Base-by-base conservation (phyloP, 805 yeast genomes). In the Yarrowia sp. region DNA sequence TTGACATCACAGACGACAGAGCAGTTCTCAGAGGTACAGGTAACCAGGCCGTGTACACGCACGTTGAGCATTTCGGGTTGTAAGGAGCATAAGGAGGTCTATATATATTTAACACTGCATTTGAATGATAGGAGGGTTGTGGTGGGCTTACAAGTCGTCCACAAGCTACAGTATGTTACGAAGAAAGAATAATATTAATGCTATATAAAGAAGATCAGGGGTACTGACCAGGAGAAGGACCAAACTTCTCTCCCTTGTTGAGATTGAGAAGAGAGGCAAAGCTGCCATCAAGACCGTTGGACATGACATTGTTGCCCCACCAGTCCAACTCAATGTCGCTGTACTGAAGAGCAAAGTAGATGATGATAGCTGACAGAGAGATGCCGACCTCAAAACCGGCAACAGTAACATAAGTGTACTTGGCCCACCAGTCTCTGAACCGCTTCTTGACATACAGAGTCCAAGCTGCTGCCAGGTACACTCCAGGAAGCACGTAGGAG, bases 351-450 rank as follows among this genome's bases (percentile, higher is more conserved):
- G 81, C 75, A 72, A 82, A 81, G 72, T 83, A 83, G 16, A 81
- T 79, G 56, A 83, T 64, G 53, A 84, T 73, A 0, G 84, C 84
- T 69, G 84, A 79, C 70, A 82, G 80, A 1, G 85, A 86, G 22
- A 82, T 81, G 0, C 86, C 87, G 3, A 85, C 83, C 7, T 83
- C 80, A 14, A 83, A 74, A 0, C 83, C 85, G 68, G 84, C 79
- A 45, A 82, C 81, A 56, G 83, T 75, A 16, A 84, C 79, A 71
- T 84, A 84, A 72, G 83, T 83, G 75, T 84, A 84, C 74, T 82
- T 83, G 67, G 82, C 83, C 86, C 86, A 84, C 87, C 86, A 84
- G 41, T 76, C 73, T 5, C 80, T 74, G 72, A 81, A 84, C 67
- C 78, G 74, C 59, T 76, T 75, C 68, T 81, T 81, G 69, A 84